A percentile compares a stretch with the other conserved stretches of the same genome.
These are phyloP conservation scores for Microbotryomycetes sp. DNA, from an alignment of 1,284 basidiomycete species.

Conservation along the genomic window DNA sequence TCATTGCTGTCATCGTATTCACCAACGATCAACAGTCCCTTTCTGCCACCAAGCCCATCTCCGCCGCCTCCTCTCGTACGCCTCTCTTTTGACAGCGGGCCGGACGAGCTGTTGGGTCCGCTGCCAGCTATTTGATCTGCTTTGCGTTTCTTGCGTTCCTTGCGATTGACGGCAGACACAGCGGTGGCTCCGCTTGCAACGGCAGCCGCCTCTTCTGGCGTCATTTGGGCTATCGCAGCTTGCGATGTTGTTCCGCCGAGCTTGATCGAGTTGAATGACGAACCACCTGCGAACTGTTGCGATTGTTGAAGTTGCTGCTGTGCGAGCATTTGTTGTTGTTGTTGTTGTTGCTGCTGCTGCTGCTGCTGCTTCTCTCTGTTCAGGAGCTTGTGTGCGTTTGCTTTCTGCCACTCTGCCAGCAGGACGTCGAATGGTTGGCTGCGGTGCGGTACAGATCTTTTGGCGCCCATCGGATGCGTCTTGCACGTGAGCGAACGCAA, in stretches of 20 bases:
- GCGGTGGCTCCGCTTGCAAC: conserved; percentile 31
- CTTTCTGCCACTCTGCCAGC: conserved; percentile 84
- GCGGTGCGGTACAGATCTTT: conserved; percentile 82
- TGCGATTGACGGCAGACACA: not conserved
- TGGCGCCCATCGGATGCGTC: conserved; percentile 95
- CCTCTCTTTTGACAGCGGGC: conserved; percentile 1
- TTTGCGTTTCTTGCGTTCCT: not conserved
- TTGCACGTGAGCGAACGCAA: conserved; percentile 97
- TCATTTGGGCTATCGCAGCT: no score
- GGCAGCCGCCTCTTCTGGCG: conserved; percentile 45
- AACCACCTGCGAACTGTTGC: conserved; percentile 42
- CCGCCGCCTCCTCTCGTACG: not conserved
- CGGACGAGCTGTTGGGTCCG: not conserved
- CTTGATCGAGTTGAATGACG: not conserved
- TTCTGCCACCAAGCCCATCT: not conserved
- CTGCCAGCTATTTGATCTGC: conserved; percentile 6
- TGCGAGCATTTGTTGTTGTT: conserved; percentile 34
- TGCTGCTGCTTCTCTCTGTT: conserved; percentile 45
- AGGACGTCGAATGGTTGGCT: conserved; percentile 79
- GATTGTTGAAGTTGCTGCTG: conserved; percentile 23
- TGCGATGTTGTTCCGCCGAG: not conserved
- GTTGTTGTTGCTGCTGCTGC: conserved; percentile 47
- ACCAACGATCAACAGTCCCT: conserved; percentile 14
- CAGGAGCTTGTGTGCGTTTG: conserved; percentile 87
- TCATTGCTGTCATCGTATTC: conserved; percentile 16